phyloP scores from a whole-genome alignment of 2,329 filamentous ascomycete genomes.

The Coniochaeta hoffmannii region DNA sequence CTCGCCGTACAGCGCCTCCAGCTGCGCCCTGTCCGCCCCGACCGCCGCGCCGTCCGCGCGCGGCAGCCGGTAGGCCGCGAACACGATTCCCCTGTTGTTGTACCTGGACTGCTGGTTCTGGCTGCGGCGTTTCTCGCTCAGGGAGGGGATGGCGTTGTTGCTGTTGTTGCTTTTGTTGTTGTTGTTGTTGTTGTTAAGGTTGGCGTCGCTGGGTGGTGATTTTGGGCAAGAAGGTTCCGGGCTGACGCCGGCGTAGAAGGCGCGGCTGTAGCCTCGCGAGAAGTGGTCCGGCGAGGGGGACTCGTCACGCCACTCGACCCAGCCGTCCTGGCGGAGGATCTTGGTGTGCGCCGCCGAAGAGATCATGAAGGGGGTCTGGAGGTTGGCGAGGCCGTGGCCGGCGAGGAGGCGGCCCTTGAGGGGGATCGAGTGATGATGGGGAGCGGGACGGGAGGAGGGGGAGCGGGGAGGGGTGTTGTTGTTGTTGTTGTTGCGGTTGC shows the following conservation, averaged over 20 bases:
- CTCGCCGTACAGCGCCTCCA: constrained; percentile 38
- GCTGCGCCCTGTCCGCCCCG: constrained; percentile 30
- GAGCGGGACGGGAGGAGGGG: constrained; percentile 10
- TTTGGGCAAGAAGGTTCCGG: not conserved
- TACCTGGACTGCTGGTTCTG: too few species aligned
- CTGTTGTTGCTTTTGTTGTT: constrained; percentile 11
- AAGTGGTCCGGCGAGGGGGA: constrained; percentile 35
- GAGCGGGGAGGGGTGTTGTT: not conserved
- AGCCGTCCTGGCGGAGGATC: constrained; percentile 40
- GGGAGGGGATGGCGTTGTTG: not conserved
- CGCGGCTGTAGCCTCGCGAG: constrained; percentile 43
- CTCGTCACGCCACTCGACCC: constrained; percentile 44
- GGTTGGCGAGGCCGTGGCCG: constrained; percentile 44
- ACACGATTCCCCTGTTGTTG: constrained; percentile 46
- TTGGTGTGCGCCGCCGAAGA: constrained; percentile 40
- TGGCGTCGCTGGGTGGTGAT: not conserved
- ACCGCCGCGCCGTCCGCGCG: constrained; percentile 27
- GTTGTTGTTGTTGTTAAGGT: constrained; percentile 12
- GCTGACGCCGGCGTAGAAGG: constrained; percentile 39
- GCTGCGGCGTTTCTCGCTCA: not conserved
- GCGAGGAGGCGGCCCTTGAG: constrained; percentile 45
- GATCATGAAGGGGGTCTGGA: constrained; percentile 45
- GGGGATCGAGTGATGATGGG: constrained; percentile 19
- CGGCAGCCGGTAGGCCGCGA: constrained; percentile 47
- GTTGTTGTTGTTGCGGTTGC: not conserved